Percentiles rank a stretch among this genome's conserved stretches.
Conservation (phyloP, 495 filamentous ascomycete species). For the Hypoxylon trugodes region DNA sequence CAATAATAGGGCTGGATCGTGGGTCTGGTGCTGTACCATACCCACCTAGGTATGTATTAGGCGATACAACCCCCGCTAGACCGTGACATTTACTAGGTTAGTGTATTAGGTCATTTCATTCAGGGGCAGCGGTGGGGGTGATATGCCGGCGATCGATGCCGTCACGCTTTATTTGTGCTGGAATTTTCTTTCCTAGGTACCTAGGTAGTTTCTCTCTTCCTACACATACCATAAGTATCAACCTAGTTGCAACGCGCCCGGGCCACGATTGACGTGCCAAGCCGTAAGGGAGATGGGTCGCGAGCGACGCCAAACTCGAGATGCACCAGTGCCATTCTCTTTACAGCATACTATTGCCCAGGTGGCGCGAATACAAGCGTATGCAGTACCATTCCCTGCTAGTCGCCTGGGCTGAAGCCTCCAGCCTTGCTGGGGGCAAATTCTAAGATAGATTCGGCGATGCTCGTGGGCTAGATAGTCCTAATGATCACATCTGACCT, state of each 20-base stretch:
- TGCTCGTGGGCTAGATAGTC: neutral
- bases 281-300: constrained; percentile 22
- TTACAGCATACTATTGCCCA: neutral
- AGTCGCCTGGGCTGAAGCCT: neutral
- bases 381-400: constrained; percentile 11
- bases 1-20: too few species aligned
- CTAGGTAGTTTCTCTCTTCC: too few species aligned
- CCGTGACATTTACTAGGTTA: too few species aligned
- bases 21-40: too few species aligned
- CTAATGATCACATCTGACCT: constrained; percentile 21
- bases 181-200: too few species aligned
- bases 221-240: too few species aligned
- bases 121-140: too few species aligned
- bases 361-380: constrained; percentile 1
- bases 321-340: constrained; percentile 17
- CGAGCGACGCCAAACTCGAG: constrained; percentile 6
- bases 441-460: neutral
- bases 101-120: too few species aligned
- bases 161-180: too few species aligned
- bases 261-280: constrained; percentile 23
- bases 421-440: neutral
- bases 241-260: neutral
- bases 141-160: too few species aligned
- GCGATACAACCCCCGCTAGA: too few species aligned
- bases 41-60: too few species aligned